A percentile compares a stretch with the other conserved stretches of the same genome.
phyloP scores from a whole-genome alignment of 1,284 basidiomycete species.

The Boletus semigastroideus region DNA sequence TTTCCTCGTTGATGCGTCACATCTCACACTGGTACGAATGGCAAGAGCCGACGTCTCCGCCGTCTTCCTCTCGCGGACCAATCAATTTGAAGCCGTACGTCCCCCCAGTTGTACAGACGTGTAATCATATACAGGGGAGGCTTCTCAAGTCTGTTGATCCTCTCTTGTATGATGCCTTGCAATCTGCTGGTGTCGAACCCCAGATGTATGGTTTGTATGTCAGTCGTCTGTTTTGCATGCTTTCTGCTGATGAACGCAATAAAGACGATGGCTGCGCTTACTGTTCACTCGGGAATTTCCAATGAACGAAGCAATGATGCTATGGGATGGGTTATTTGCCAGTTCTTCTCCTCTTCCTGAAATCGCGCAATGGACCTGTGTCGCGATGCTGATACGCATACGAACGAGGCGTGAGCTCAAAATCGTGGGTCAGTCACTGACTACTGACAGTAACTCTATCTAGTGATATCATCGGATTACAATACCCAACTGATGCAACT shows the following conservation, averaged over 20 bases:
- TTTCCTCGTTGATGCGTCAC: constrained; percentile 73
- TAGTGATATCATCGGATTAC: constrained; percentile 86
- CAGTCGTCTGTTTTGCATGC: constrained; percentile 4
- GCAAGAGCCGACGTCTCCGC: constrained; percentile 52
- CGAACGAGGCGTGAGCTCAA: constrained; percentile 72
- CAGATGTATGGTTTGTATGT: constrained; percentile 90
- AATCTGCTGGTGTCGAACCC: constrained; percentile 81
- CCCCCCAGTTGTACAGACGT: constrained; percentile 81
- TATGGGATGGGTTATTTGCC: constrained; percentile 93
- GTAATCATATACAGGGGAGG: constrained; percentile 73
- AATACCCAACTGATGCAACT: constrained; percentile 79
- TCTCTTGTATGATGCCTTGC: constrained; percentile 72
- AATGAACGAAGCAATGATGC: constrained; percentile 69
- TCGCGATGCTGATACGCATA: constrained; percentile 91
- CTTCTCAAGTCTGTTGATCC: constrained; percentile 81
- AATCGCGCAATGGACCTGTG: constrained; percentile 80
- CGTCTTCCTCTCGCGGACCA: constrained; percentile 46
- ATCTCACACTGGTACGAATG: constrained; percentile 89
- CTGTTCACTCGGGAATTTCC: constrained; percentile 88
- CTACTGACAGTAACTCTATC: constrained; percentile 10
- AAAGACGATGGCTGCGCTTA: constrained; percentile 86
- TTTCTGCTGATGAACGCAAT: constrained; percentile 12
- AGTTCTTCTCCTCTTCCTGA: constrained; percentile 67
- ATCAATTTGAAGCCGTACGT: constrained; percentile 58
- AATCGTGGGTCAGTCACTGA: constrained; percentile 1